phyloP scores from a whole-genome alignment of 2,329 filamentous ascomycete genomes.

The Chalara sp. region DNA sequence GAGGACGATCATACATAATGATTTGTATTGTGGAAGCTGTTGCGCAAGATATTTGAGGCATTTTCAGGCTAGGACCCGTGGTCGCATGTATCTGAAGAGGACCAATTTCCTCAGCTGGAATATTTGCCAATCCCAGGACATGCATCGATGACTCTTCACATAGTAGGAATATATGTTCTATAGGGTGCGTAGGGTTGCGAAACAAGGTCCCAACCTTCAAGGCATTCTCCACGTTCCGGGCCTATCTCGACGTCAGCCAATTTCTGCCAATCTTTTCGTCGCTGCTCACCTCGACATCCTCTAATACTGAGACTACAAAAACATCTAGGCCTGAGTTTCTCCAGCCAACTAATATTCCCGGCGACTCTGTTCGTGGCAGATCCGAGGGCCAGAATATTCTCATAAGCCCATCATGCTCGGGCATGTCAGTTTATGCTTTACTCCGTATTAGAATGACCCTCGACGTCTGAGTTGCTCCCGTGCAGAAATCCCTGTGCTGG shows the following conservation, averaged over 20 bases:
- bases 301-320: slow-evolving; percentile 81
- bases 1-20: slow-evolving; percentile 80
- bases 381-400: slow-evolving; percentile 98
- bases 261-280: slow-evolving; percentile 1
- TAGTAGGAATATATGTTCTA: slow-evolving; percentile 73
- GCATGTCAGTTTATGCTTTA: slow-evolving; percentile 44
- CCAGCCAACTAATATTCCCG: slow-evolving; percentile 92
- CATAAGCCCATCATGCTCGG: slow-evolving; percentile 81
- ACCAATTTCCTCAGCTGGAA: slow-evolving; percentile 49
- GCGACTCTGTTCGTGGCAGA: slow-evolving; percentile 60
- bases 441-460: slow-evolving; percentile 70
- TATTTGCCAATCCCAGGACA: slow-evolving; percentile 79
- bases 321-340: slow-evolving; percentile 87
- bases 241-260: slow-evolving; percentile 21
- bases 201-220: slow-evolving; percentile 78
- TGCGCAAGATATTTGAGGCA: slow-evolving; percentile 70
- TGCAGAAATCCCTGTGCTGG: slow-evolving; percentile 78
- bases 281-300: slow-evolving; percentile 75
- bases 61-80: slow-evolving; percentile 40
- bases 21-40: slow-evolving; percentile 73
- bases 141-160: slow-evolving; percentile 80
- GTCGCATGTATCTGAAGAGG: slow-evolving; percentile 62
- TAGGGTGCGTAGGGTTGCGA: slow-evolving; percentile 72
- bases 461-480: slow-evolving; percentile 90
- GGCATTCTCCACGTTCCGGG: slow-evolving; percentile 76